These are phyloP conservation scores for Citrus hindsii DNA, from an alignment of 345 rosid species.

Conservation along the genomic window DNA sequence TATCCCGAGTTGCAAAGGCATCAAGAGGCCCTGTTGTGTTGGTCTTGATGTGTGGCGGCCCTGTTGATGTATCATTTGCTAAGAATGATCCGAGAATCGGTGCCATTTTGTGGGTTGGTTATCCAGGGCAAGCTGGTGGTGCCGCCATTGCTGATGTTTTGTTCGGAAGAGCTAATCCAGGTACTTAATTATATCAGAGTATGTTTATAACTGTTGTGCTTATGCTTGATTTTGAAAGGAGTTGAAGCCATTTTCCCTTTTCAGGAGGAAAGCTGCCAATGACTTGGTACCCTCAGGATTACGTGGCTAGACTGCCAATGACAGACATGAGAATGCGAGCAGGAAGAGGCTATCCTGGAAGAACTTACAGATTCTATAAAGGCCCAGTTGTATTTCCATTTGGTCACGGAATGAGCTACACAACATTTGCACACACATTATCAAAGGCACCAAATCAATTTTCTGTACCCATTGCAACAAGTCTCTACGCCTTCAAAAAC, in stretches of 20 bases:
- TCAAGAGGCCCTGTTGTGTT: conserved; percentile 68
- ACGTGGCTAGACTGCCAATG: conserved; percentile 75
- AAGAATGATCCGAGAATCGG: conserved; percentile 68
- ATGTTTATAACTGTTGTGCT: too few relatives aligned
- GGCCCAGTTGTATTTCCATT: conserved; percentile 88
- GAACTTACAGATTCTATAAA: conserved; percentile 89
- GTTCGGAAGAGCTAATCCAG: conserved; percentile 81
- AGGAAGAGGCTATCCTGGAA: conserved; percentile 70
- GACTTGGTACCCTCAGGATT: conserved; percentile 93
- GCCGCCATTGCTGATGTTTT: conserved; percentile 74
- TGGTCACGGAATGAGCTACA: conserved; percentile 75
- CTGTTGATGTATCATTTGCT: conserved; percentile 80
- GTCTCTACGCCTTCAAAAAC: conserved; percentile 28
- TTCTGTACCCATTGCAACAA: conserved; percentile 37
- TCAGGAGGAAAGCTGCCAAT: conserved; percentile 89
- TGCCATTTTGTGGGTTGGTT: conserved; percentile 95
- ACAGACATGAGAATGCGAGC: conserved; percentile 83
- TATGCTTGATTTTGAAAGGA: too few relatives aligned
- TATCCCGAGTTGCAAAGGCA: conserved; percentile 60
- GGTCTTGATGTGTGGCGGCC: conserved; percentile 84
- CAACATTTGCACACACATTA: conserved; percentile 44
- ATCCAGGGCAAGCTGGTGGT: conserved; percentile 97
- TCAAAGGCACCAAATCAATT: conserved; percentile 42
- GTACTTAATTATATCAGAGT: conserved; percentile 21
- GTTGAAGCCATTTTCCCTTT: not conserved